Evolutionary conservation across 306 rosid genomes (phyloP), one percentile per base, ranked within the genome.

Genomic region (Quillaja saponaria): DNA sequence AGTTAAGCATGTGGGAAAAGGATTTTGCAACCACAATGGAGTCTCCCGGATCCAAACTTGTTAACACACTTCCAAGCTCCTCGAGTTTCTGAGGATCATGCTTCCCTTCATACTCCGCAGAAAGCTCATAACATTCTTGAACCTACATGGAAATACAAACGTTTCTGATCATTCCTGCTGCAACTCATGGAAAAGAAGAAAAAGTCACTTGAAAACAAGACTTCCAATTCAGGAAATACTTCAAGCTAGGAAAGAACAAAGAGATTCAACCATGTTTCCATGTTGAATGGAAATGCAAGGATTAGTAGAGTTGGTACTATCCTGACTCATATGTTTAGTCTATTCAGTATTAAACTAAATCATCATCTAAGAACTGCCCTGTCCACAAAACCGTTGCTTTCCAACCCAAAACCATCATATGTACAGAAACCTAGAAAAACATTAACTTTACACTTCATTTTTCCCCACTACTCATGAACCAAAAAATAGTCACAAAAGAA

Each of bases 1-100:
- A 78, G 83, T 85, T 94, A 83, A 94, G 99, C 99, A 94, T 94
- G 67, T 94, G 96, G 18, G 97, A 67, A 64, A 94, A 94, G 68
- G 99, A 80, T 68, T 94, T 94, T 5, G 97, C 89, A 48, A 94
- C 72, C 55, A 94, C 95, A 64, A 94, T 94, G 35, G 96, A 94
- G 67, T 94, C 97, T 59, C 99, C 99, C 5, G 99, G 95, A 65
- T 94, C 95, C 76, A 94, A 85, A 78, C 95, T 85, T 17, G 96
- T 89, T 58, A 94, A 58, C 64, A 84, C 78, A 46, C 46, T 89
- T 66, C 99, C 99, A 14, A 94, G 92, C 49, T 89, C 87, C 63
- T 90, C 86, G 2, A 94, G 95, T 71, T 94, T 94, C 69, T 83
- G 67, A 1, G 96, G 91, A 28, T 94, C 85, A 62, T 72, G 86